A percentile compares a stretch with the other conserved stretches of the same genome.
Evolutionary conservation across 306 rosid genomes (phyloP).

Genomic region (Pueraria montana): DNA sequence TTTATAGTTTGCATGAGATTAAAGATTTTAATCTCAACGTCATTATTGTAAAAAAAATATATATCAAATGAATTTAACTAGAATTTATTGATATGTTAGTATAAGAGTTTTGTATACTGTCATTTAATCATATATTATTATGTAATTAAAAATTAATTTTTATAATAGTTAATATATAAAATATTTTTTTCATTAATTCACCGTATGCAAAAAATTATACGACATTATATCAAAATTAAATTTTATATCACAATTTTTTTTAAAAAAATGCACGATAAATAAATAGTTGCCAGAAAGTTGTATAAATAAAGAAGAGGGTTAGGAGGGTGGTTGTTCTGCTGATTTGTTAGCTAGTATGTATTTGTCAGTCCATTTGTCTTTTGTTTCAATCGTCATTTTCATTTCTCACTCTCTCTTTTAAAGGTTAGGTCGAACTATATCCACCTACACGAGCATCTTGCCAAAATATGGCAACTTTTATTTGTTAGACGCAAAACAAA

Average conservation of each 20-base stretch:
- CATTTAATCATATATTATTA: no score
- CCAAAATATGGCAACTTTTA: conserved; percentile 14
- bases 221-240: background rate
- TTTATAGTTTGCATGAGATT: no score
- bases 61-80: no score
- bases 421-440: conserved; percentile 42
- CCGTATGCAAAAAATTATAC: no score
- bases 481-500: conserved; percentile 8
- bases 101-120: no score
- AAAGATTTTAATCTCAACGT: no score
- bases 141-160: no score
- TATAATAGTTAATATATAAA: no score
- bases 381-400: background rate
- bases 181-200: no score
- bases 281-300: background rate
- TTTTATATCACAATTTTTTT: background rate
- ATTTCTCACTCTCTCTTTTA: conserved; percentile 5
- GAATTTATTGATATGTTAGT: no score
- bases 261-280: background rate
- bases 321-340: background rate
- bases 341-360: conserved; percentile 13
- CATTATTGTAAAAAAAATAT: no score
- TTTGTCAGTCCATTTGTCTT: conserved; percentile 17
- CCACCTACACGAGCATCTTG: conserved; percentile 48
- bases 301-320: background rate